These are phyloP conservation scores for Bretschneidera sinensis DNA, from an alignment of 345 rosid species.

Conservation along the genomic window DNA sequence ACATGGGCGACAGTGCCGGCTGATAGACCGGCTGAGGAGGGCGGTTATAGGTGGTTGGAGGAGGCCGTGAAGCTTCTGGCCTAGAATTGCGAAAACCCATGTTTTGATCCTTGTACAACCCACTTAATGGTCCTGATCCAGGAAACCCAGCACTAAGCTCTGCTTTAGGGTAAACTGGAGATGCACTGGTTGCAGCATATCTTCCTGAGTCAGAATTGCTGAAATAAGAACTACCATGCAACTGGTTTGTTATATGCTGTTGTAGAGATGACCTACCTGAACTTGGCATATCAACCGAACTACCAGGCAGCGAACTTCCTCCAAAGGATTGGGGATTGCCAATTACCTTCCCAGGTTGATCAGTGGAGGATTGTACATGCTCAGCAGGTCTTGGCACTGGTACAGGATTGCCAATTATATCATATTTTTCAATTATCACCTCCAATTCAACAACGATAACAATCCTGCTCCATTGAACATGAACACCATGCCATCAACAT, in stretches of 20 bases:
- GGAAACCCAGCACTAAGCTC: constrained; percentile 30
- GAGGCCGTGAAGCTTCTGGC: constrained; percentile 37
- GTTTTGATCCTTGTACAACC: constrained; percentile 29
- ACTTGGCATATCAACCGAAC: constrained; percentile 27
- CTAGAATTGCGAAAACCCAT: constrained; percentile 34
- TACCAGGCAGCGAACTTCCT: constrained; percentile 18
- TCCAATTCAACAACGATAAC: constrained; percentile 59
- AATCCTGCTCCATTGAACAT: constrained; percentile 44
- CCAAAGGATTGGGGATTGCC: constrained; percentile 27
- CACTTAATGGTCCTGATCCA: constrained; percentile 29
- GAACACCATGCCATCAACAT: constrained; percentile 6
- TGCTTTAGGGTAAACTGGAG: constrained; percentile 28
- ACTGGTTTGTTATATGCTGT: constrained; percentile 29
- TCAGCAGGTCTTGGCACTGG: constrained; percentile 24
- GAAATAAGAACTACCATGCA: constrained; percentile 20
- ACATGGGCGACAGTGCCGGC: constrained; percentile 56
- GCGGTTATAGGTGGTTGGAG: constrained; percentile 22
- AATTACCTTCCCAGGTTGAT: constrained; percentile 20
- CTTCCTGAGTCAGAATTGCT: constrained; percentile 32
- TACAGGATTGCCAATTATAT: constrained; percentile 50
- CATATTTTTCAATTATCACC: constrained; percentile 36
- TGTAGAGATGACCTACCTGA: constrained; percentile 30
- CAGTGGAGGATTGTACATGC: constrained; percentile 24
- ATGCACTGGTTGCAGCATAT: constrained; percentile 30
- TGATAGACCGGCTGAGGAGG: constrained; percentile 41